These are phyloP conservation scores for Myriosclerotinia scirpicola DNA, from an alignment of 2,329 filamentous ascomycete genomes.

Conservation along the genomic window DNA sequence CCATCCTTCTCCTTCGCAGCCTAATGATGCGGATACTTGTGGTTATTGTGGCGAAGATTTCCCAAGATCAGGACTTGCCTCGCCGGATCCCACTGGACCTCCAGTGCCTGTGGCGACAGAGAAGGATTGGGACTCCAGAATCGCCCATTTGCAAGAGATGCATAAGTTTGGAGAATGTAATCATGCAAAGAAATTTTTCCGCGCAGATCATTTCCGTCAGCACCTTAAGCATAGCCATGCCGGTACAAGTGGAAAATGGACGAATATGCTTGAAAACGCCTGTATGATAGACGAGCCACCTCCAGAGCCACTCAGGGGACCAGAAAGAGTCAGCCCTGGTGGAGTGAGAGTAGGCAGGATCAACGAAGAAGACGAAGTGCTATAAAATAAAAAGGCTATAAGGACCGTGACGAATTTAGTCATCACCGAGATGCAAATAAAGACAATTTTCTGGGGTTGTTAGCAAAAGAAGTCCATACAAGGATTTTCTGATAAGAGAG, in stretches of 20 bases:
- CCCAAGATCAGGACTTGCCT: slow-evolving; percentile 42
- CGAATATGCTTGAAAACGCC: slow-evolving; percentile 93
- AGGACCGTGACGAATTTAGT: not conserved
- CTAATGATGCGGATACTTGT: slow-evolving; percentile 74
- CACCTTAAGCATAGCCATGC: slow-evolving; percentile 97
- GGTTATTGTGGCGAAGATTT: slow-evolving; percentile 97
- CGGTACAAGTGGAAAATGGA: slow-evolving; percentile 97
- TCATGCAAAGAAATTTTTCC: slow-evolving; percentile 95
- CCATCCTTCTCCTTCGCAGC: slow-evolving; percentile 70
- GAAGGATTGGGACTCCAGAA: slow-evolving; percentile 82
- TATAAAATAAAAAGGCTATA: slow-evolving; percentile 25
- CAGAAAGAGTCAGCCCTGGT: slow-evolving; percentile 36
- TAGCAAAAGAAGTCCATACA: slow-evolving; percentile 5
- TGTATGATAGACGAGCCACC: slow-evolving; percentile 88
- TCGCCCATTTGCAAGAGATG: slow-evolving; percentile 82
- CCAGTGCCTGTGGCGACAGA: slow-evolving; percentile 59
- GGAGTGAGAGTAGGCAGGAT: slow-evolving; percentile 36
- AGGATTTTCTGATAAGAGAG: not conserved
- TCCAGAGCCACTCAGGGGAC: slow-evolving; percentile 43
- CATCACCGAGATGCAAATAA: not conserved
- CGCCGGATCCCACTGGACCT: slow-evolving; percentile 46
- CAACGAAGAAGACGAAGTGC: slow-evolving; percentile 39
- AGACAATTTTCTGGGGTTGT: not conserved
- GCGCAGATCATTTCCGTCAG: slow-evolving; percentile 96
- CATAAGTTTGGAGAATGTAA: slow-evolving; percentile 99